These are phyloP conservation scores for Aspergillus unguis DNA, from an alignment of 2,329 filamentous ascomycete species.

Conservation along the genomic window DNA sequence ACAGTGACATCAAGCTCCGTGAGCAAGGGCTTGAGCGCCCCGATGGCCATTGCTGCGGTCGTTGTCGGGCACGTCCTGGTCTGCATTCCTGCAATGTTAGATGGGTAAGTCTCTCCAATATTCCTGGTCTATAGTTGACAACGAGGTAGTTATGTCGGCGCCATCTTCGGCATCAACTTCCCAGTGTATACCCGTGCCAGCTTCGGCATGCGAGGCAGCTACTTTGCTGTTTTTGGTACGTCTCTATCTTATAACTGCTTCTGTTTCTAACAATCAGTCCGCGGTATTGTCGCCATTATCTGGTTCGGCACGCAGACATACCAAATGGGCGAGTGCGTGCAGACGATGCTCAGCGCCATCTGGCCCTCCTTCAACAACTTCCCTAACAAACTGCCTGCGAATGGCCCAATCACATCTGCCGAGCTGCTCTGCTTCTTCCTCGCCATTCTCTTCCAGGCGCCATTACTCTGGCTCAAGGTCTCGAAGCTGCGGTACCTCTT, in stretches of 20 bases:
- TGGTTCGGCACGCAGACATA: constrained; percentile 16
- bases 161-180: constrained; percentile 16
- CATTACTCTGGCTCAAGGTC: constrained; percentile 10
- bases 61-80: constrained; percentile 12
- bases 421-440: constrained; percentile 15
- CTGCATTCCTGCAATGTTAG: constrained; percentile 12
- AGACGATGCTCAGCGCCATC: constrained; percentile 14
- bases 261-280: neutral
- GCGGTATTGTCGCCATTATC: constrained; percentile 14
- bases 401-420: constrained; percentile 7
- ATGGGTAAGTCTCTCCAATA: constrained; percentile 3
- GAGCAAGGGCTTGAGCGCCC: constrained; percentile 11
- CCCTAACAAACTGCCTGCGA: constrained; percentile 7
- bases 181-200: constrained; percentile 14
- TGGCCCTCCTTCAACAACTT: constrained; percentile 15
- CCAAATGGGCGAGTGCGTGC: constrained; percentile 12
- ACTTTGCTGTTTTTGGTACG: constrained; percentile 14
- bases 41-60: constrained; percentile 13
- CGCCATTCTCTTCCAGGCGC: constrained; percentile 12
- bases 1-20: constrained; percentile 14
- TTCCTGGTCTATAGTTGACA: neutral
- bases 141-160: constrained; percentile 8
- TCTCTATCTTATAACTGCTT: neutral
- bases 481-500: constrained; percentile 11
- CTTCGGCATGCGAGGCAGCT: constrained; percentile 15